Evolutionary conservation across 2,329 filamentous ascomycete genomes (phyloP).

Genomic region (Trichoderma sp.): DNA sequence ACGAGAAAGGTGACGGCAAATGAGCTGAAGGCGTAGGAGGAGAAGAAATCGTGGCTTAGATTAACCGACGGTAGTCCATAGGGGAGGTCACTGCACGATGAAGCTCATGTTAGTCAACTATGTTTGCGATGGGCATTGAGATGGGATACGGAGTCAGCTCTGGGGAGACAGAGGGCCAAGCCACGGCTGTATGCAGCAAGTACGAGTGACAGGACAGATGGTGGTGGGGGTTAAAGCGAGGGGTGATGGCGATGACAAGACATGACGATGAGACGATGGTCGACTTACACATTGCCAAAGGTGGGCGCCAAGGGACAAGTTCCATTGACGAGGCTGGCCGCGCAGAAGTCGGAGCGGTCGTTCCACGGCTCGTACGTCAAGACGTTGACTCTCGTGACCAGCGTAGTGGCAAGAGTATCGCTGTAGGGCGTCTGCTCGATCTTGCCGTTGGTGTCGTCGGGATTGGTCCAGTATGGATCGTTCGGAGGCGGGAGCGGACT

Average conservation of each 20-base stretch:
- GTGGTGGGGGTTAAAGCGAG: background rate
- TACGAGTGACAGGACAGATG: background rate
- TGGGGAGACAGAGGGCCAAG: background rate
- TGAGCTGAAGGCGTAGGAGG: constrained; percentile 85
- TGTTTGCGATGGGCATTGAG: background rate
- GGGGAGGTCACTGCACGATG: constrained; percentile 39
- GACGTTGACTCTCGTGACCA: constrained; percentile 71
- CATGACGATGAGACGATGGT: background rate
- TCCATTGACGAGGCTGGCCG: constrained; percentile 58
- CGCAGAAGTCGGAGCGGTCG: constrained; percentile 66
- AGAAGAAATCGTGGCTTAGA: constrained; percentile 72
- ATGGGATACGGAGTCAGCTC: background rate
- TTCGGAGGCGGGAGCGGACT: constrained; percentile 61
- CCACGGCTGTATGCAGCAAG: background rate
- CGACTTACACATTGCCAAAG: constrained; percentile 55
- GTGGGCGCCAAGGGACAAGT: constrained; percentile 75
- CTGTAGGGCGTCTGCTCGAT: constrained; percentile 64
- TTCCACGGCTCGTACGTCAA: constrained; percentile 74
- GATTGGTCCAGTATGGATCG: constrained; percentile 64
- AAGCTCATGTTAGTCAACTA: background rate
- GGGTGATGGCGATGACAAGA: background rate
- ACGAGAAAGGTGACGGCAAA: constrained; percentile 74
- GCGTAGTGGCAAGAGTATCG: constrained; percentile 65
- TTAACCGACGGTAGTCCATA: constrained; percentile 70
- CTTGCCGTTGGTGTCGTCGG: constrained; percentile 68